phyloP scores from a whole-genome alignment of 306 rosid genomes.

The Cicer chorassanicum region DNA sequence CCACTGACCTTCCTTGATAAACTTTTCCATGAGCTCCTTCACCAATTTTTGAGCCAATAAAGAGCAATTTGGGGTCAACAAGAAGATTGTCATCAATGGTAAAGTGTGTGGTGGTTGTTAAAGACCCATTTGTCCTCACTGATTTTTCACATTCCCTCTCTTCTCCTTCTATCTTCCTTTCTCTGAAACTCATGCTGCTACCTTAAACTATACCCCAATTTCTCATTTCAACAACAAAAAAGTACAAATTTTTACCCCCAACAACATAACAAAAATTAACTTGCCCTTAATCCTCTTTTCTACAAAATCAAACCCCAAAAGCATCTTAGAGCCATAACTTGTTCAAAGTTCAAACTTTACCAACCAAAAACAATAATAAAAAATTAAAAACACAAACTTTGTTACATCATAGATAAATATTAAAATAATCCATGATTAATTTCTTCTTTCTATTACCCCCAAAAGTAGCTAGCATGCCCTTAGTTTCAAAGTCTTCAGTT shows the following conservation, averaged over 20 bases:
- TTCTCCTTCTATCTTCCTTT: slow-evolving; percentile 55
- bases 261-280: slow-evolving; percentile 40
- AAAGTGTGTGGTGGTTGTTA: slow-evolving; percentile 52
- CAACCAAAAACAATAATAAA: slow-evolving; percentile 27
- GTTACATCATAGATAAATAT: slow-evolving; percentile 41
- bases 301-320: slow-evolving; percentile 48
- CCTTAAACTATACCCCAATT: slow-evolving; percentile 69
- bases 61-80: slow-evolving; percentile 85
- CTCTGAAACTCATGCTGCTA: slow-evolving; percentile 81
- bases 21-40: slow-evolving; percentile 99
- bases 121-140: slow-evolving; percentile 60
- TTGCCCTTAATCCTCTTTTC: slow-evolving; percentile 39
- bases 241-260: background rate
- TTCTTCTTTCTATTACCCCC: slow-evolving; percentile 4
- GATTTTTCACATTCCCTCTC: slow-evolving; percentile 53
- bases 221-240: slow-evolving; percentile 49
- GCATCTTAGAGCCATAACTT: slow-evolving; percentile 45
- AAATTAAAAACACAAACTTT: slow-evolving; percentile 18
- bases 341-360: slow-evolving; percentile 33
- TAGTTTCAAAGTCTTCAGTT: slow-evolving; percentile 51
- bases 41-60: slow-evolving; percentile 86
- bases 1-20: slow-evolving; percentile 95
- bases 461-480: slow-evolving; percentile 34
- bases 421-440: slow-evolving; percentile 25
- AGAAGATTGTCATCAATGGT: slow-evolving; percentile 81